A percentile compares a stretch with the other conserved stretches of the same genome.
These are phyloP conservation scores for Magnolia kwangsiensis DNA, from an alignment of 164 flowering plant genomes.

Conservation along the genomic window DNA sequence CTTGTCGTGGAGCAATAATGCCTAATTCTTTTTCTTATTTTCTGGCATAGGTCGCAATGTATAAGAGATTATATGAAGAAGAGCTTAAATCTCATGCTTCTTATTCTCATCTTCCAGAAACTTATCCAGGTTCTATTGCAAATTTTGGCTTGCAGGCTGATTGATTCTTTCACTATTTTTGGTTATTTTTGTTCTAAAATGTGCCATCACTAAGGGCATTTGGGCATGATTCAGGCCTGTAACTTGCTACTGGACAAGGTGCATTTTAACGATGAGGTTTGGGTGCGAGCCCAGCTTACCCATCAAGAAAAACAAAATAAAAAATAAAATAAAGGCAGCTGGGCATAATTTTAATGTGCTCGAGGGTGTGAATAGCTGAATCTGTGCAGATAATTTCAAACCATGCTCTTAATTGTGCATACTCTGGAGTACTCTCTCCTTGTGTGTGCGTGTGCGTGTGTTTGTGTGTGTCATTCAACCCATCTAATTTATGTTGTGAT, in stretches of 20 bases:
- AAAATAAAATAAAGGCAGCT: too few species aligned
- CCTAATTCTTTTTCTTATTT: not conserved
- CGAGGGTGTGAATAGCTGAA: too few species aligned
- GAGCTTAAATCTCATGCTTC: conserved; percentile 56
- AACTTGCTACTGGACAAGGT: not conserved
- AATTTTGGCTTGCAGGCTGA: not conserved
- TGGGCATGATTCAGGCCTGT: too few species aligned
- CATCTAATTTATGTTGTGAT: not conserved
- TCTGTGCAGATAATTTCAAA: too few species aligned
- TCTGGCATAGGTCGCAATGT: conserved; percentile 80
- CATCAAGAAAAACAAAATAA: too few species aligned
- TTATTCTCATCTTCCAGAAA: conserved; percentile 31
- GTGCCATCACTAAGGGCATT: not conserved
- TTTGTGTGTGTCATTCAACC: not conserved
- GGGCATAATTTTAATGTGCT: too few species aligned
- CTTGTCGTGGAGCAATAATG: not conserved
- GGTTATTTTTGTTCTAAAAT: not conserved
- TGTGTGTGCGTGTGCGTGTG: too few species aligned
- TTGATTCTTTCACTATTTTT: not conserved
- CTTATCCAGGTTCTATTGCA: conserved; percentile 40
- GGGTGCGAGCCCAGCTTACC: not conserved
- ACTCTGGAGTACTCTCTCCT: too few species aligned
- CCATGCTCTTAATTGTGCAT: too few species aligned
- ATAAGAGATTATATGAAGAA: conserved; percentile 88
- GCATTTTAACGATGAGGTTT: not conserved